A percentile compares a stretch with the other conserved stretches of the same genome.
Conservation (phyloP, 495 filamentous ascomycete genomes). For the Chlorociboria aeruginascens region DNA sequence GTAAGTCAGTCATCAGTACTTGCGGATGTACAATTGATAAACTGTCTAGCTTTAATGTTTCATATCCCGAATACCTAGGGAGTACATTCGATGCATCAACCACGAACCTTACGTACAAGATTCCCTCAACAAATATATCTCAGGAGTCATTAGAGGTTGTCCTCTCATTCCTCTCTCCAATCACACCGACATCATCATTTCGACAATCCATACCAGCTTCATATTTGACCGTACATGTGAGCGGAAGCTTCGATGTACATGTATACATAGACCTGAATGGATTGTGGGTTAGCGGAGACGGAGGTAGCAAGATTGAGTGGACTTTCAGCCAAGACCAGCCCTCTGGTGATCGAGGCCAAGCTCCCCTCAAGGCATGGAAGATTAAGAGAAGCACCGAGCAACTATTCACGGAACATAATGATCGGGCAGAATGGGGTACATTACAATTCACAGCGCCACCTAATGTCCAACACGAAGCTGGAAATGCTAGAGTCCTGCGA, state of each 20-base stretch:
- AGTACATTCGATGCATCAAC: slow-evolving; percentile 83
- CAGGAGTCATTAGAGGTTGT: slow-evolving; percentile 38
- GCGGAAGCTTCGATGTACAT: slow-evolving; percentile 60
- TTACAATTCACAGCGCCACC: slow-evolving; percentile 63
- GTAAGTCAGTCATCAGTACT: slow-evolving; percentile 7
- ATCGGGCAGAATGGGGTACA: slow-evolving; percentile 83
- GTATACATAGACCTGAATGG: slow-evolving; percentile 85
- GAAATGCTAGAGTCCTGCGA: slow-evolving; percentile 57
- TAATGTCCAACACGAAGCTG: slow-evolving; percentile 53
- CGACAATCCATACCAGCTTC: slow-evolving; percentile 84
- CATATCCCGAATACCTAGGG: slow-evolving; percentile 63
- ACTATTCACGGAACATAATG: slow-evolving; percentile 59
- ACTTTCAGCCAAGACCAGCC: slow-evolving; percentile 32
- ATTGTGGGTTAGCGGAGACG: slow-evolving; percentile 74
- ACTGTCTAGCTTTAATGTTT: slow-evolving; percentile 44
- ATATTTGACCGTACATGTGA: slow-evolving; percentile 66
- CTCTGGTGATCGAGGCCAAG: not conserved
- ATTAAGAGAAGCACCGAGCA: slow-evolving; percentile 53
- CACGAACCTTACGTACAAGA: slow-evolving; percentile 77
- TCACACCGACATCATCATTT: slow-evolving; percentile 84
- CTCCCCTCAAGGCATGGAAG: slow-evolving; percentile 41
- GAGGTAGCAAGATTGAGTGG: slow-evolving; percentile 59
- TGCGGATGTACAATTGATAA: not conserved
- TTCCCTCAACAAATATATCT: slow-evolving; percentile 35
- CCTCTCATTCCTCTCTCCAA: slow-evolving; percentile 82